These are phyloP conservation scores for Aspergillus chevalieri DNA, from an alignment of 2,329 filamentous ascomycete species.

Conservation along the genomic window DNA sequence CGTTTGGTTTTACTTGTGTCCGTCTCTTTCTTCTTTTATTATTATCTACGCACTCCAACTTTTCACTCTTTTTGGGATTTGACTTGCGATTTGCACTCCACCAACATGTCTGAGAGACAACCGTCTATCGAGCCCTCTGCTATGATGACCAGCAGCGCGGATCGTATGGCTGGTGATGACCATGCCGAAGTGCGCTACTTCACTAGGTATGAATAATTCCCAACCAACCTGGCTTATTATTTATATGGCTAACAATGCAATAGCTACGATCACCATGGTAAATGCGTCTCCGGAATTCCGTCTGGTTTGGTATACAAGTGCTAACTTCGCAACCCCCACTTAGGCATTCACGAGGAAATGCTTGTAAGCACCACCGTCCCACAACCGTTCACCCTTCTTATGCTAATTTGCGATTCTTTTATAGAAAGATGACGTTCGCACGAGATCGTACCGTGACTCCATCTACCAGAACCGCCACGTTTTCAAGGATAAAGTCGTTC, in stretches of 20 bases:
- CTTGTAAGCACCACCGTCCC: constrained; percentile 58
- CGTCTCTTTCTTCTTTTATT: not conserved
- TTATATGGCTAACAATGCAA: constrained; percentile 14
- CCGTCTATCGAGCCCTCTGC: constrained; percentile 16
- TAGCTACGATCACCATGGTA: constrained; percentile 98
- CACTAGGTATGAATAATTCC: constrained; percentile 64
- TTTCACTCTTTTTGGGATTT: not conserved
- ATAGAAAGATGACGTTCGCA: constrained; percentile 97
- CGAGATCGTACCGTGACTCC: constrained; percentile 90
- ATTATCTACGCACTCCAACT: not conserved
- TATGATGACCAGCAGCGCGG: constrained; percentile 37
- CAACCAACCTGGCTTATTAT: not conserved
- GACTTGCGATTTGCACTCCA: not conserved
- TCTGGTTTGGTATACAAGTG: constrained; percentile 13
- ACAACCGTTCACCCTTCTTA: not conserved
- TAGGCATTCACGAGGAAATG: constrained; percentile 97
- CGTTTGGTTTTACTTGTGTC: not conserved
- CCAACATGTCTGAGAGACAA: constrained; percentile 8
- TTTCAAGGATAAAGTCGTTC: constrained; percentile 86
- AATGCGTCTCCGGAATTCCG: constrained; percentile 28
- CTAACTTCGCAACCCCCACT: constrained; percentile 25
- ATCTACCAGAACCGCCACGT: constrained; percentile 96
- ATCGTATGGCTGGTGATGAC: constrained; percentile 58
- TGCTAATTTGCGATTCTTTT: constrained; percentile 6
- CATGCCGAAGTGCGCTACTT: constrained; percentile 99